Evolutionary conservation across 495 filamentous ascomycete species (phyloP).

Genomic region (Letharia lupina): DNA sequence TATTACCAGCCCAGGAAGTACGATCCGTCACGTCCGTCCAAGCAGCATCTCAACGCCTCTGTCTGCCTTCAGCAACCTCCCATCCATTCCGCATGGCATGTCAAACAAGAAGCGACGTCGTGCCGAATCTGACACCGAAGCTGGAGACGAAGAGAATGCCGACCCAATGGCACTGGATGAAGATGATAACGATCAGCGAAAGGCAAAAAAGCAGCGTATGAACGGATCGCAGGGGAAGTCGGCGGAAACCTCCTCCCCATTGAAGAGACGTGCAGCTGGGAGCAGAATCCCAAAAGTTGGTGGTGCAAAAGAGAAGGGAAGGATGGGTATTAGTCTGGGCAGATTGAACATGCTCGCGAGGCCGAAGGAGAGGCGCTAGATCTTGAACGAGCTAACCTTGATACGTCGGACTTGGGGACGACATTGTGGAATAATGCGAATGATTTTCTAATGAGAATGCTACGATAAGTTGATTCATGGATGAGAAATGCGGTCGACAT

Average conservation of each 20-base stretch:
- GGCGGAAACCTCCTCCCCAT: conserved; percentile 27
- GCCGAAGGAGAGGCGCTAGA: conserved; percentile 35
- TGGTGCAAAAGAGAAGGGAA: conserved; percentile 28
- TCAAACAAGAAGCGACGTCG: conserved; percentile 64
- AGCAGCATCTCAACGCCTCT: conserved; percentile 30
- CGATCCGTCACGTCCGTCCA: conserved; percentile 48
- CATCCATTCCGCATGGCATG: conserved; percentile 57
- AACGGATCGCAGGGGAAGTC: conserved; percentile 33
- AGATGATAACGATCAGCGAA: conserved; percentile 36
- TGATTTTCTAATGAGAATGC: background rate
- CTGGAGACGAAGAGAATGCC: conserved; percentile 30
- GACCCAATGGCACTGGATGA: conserved; percentile 30
- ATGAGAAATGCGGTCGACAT: background rate
- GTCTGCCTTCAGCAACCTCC: conserved; percentile 31
- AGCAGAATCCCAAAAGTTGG: conserved; percentile 34
- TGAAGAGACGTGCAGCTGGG: conserved; percentile 27
- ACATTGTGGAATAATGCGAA: background rate
- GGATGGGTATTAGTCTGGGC: conserved; percentile 37
- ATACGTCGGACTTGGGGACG: background rate
- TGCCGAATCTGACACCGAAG: conserved; percentile 29
- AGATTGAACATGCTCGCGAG: conserved; percentile 45
- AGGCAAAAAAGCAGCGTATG: conserved; percentile 31
- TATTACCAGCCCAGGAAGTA: conserved; percentile 40
- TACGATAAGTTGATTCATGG: background rate
- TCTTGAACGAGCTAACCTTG: background rate